These are phyloP conservation scores for Aulographum hederae DNA, from an alignment of 2,329 filamentous ascomycete species.

Conservation along the genomic window DNA sequence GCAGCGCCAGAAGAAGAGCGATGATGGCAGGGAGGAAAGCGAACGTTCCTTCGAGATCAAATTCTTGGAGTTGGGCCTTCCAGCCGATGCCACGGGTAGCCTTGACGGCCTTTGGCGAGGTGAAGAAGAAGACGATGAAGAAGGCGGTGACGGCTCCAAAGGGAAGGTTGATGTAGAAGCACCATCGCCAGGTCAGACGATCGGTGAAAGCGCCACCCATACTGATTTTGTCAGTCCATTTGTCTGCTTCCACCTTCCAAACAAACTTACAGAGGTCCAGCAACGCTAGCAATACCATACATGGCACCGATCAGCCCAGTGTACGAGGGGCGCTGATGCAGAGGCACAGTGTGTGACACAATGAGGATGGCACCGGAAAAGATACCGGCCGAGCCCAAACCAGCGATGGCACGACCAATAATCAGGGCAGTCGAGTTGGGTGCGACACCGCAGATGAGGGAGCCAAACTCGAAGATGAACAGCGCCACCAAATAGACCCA, in stretches of 20 bases:
- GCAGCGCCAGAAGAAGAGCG: conserved; percentile 26
- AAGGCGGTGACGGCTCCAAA: conserved; percentile 22
- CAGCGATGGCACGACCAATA: conserved; percentile 22
- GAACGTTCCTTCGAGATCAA: conserved; percentile 25
- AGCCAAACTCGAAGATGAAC: conserved; percentile 32
- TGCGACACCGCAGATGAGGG: conserved; percentile 31
- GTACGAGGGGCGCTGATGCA: conserved; percentile 19
- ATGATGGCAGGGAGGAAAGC: conserved; percentile 20
- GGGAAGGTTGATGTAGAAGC: conserved; percentile 27
- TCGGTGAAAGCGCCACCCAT: conserved; percentile 25
- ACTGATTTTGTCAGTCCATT: no score
- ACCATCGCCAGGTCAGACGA: conserved; percentile 21
- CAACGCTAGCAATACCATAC: conserved; percentile 17
- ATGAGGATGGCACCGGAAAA: conserved; percentile 20
- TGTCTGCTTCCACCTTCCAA: no score
- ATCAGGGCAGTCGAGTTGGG: conserved; percentile 27
- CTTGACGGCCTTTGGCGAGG: conserved; percentile 13
- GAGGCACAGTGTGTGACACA: conserved; percentile 22
- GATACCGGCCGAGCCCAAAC: conserved; percentile 21
- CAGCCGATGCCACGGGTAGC: conserved; percentile 9
- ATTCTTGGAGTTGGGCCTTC: conserved; percentile 20
- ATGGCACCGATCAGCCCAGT: conserved; percentile 18
- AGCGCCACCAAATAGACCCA: conserved; percentile 26
- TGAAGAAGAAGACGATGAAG: conserved; percentile 22
- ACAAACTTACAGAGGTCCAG: conserved; percentile 25